phyloP scores from a whole-genome alignment of 2,329 filamentous ascomycete species.

The Hypocrella siamensis region DNA sequence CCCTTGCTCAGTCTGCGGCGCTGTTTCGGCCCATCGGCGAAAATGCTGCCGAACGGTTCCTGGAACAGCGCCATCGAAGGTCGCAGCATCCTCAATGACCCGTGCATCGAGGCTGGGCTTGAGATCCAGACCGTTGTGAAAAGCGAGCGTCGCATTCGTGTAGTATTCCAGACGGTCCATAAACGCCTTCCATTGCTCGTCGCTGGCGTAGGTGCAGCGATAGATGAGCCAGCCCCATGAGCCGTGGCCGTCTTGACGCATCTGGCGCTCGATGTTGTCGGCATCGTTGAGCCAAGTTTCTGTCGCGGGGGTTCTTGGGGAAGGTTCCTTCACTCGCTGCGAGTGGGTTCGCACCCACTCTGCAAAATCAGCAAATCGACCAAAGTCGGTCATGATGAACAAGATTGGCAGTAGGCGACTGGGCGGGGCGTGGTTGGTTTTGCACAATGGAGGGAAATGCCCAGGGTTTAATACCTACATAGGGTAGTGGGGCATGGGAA shows the following conservation, averaged over 20 bases:
- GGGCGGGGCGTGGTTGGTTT: not conserved
- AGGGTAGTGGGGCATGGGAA: no score
- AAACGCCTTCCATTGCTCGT: not conserved
- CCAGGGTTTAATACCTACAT: no score
- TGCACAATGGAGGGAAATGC: not conserved
- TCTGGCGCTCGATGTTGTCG: conserved; percentile 1
- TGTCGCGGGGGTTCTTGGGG: not conserved
- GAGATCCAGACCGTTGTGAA: not conserved
- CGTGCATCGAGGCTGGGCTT: conserved; percentile 1
- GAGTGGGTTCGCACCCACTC: conserved; percentile 1
- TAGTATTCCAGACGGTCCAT: not conserved
- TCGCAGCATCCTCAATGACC: not conserved
- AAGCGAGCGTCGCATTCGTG: not conserved
- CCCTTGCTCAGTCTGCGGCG: not conserved
- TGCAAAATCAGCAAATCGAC: no score
- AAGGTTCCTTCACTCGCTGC: not conserved
- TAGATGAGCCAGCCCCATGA: conserved; percentile 1
- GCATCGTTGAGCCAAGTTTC: not conserved
- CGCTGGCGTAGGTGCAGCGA: conserved; percentile 1
- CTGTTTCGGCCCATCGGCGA: not conserved
- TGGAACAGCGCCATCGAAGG: not conserved
- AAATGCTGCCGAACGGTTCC: conserved; percentile 1
- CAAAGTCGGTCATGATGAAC: not conserved
- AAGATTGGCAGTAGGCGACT: conserved; percentile 1
- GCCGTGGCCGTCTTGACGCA: conserved; percentile 1